Conservation (phyloP, 148 eudicot genomes). For the Cornus suecica region DNA sequence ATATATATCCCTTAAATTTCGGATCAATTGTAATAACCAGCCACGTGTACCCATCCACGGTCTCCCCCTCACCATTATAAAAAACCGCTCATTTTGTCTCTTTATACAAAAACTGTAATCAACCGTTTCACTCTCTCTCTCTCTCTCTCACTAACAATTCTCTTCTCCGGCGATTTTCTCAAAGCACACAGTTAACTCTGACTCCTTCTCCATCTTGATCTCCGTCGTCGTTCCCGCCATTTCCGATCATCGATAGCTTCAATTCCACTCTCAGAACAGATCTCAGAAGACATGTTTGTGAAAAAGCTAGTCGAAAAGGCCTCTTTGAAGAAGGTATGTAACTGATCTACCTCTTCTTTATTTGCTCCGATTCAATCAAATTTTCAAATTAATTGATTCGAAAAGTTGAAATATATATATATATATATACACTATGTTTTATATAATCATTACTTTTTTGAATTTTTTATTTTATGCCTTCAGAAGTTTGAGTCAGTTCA, state of each 20-base stretch:
- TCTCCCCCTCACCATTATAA: neutral
- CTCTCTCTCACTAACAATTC: slow-evolving; percentile 3
- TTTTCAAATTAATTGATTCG: neutral
- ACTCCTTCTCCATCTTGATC: neutral
- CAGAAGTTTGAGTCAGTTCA: neutral
- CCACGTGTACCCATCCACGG: slow-evolving; percentile 30
- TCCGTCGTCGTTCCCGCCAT: slow-evolving; percentile 1
- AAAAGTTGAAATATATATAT: neutral
- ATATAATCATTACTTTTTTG: neutral
- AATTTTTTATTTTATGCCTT: neutral
- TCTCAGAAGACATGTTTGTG: slow-evolving; percentile 31
- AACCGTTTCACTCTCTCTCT: slow-evolving; percentile 16
- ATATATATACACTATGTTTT: neutral
- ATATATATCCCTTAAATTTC: slow-evolving; percentile 11
- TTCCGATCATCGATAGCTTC: slow-evolving; percentile 8
- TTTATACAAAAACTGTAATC: slow-evolving; percentile 17
- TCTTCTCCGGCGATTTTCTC: slow-evolving; percentile 26
- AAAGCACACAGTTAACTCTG: neutral
- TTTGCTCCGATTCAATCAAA: neutral
- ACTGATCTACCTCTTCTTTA: neutral
- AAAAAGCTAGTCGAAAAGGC: slow-evolving; percentile 52
- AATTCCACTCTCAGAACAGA: neutral
- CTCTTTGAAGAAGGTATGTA: slow-evolving; percentile 42
- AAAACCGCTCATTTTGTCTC: slow-evolving; percentile 19
- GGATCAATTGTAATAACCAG: slow-evolving; percentile 18